These are phyloP conservation scores for Pyrenula aspistea DNA, from an alignment of 495 filamentous ascomycete genomes.

Conservation along the genomic window DNA sequence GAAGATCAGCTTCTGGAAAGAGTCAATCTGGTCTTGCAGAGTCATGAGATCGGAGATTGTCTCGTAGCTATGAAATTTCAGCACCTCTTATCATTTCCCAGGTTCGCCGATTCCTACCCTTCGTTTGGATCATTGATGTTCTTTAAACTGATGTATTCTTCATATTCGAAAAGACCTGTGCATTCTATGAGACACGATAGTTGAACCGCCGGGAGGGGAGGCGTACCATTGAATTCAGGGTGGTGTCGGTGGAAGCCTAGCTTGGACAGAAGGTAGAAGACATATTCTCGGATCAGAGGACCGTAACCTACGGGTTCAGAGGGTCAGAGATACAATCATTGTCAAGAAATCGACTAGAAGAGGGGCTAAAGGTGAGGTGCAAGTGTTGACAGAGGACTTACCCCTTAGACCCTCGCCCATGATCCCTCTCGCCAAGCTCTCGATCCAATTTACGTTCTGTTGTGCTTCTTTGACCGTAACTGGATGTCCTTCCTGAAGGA, in stretches of 20 bases:
- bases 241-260: constrained; percentile 89
- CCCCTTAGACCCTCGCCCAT: constrained; percentile 75
- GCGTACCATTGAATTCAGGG: constrained; percentile 91
- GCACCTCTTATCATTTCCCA: constrained; percentile 9
- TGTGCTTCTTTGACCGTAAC: constrained; percentile 79
- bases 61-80: constrained; percentile 51
- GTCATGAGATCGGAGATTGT: constrained; percentile 94
- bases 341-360: constrained; percentile 10
- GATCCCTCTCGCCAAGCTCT: constrained; percentile 79
- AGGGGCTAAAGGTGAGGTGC: constrained; percentile 11
- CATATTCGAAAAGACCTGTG: constrained; percentile 81
- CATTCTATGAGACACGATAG: background rate
- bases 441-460: constrained; percentile 79
- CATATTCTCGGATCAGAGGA: constrained; percentile 87
- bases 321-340: too few species aligned
- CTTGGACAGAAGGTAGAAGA: constrained; percentile 87
- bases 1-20: constrained; percentile 96
- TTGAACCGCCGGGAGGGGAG: background rate
- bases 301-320: constrained; percentile 84
- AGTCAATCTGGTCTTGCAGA: constrained; percentile 93
- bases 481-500: constrained; percentile 92
- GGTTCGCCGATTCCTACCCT: constrained; percentile 33
- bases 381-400: constrained; percentile 28
- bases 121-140: constrained; percentile 98
- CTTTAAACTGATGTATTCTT: constrained; percentile 97